Conservation (phyloP, 2,329 filamentous ascomycete genomes). For the Cordyceps fumosorosea region DNA sequence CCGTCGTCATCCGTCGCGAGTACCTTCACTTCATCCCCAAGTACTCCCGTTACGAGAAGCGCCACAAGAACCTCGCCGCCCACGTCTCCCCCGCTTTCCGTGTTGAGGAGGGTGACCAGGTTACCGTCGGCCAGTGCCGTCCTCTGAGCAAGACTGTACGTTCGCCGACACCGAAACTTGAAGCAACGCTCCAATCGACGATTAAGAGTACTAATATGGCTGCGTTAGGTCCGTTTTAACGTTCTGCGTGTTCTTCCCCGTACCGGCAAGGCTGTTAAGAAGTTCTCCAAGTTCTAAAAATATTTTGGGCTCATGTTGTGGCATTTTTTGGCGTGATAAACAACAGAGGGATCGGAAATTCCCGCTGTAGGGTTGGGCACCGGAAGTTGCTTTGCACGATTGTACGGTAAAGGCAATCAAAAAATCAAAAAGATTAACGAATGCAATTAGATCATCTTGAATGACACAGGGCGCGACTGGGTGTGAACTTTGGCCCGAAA, state of each 20-base stretch:
- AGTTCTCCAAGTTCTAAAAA: slow-evolving; percentile 95
- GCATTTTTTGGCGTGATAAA: slow-evolving; percentile 52
- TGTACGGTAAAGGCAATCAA: slow-evolving; percentile 40
- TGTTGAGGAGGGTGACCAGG: slow-evolving; percentile 99
- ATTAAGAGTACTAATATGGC: slow-evolving; percentile 19
- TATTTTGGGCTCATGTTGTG: slow-evolving; percentile 37
- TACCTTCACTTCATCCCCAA: slow-evolving; percentile 99
- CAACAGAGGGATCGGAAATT: slow-evolving; percentile 31
- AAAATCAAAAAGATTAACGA: slow-evolving; percentile 36
- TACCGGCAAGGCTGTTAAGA: slow-evolving; percentile 95
- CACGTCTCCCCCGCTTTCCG: slow-evolving; percentile 99
- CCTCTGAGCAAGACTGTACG: slow-evolving; percentile 99
- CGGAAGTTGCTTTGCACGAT: slow-evolving; percentile 36
- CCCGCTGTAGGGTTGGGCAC: slow-evolving; percentile 34
- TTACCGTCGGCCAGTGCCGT: slow-evolving; percentile 98
- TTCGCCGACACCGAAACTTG: slow-evolving; percentile 23
- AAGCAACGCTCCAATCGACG: background rate
- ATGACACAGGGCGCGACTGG: background rate
- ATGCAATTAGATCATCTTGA: slow-evolving; percentile 21
- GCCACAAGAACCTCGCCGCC: slow-evolving; percentile 99
- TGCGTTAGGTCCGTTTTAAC: slow-evolving; percentile 87
- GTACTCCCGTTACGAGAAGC: slow-evolving; percentile 99
- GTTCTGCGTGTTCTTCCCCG: slow-evolving; percentile 96
- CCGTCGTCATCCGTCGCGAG: slow-evolving; percentile 97
- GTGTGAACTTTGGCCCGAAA: background rate